Percentiles rank a stretch among this genome's conserved stretches.
These are phyloP conservation scores for Nigrospora sphaerica DNA, from an alignment of 2,329 filamentous ascomycete genomes.

Conservation along the genomic window DNA sequence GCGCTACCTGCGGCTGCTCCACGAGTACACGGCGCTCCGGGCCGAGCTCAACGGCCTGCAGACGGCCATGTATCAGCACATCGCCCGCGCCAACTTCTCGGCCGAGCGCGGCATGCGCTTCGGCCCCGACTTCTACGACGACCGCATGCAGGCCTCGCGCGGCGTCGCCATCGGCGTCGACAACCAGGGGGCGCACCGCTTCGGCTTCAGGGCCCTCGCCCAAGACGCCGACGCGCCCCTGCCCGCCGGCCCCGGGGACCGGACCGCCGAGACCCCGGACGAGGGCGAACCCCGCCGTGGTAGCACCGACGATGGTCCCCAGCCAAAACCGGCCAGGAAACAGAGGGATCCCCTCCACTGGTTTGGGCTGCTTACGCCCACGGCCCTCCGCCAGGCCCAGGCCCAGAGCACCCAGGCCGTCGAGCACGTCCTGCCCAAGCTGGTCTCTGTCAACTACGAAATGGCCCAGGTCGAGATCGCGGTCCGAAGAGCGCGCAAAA, in stretches of 20 bases:
- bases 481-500: conserved; percentile 55
- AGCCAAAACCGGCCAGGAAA: conserved; percentile 7
- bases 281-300: conserved; percentile 1
- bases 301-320: conserved; percentile 1
- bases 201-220: too few relatives aligned
- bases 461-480: conserved; percentile 63
- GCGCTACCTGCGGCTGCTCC: conserved; percentile 57
- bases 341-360: conserved; percentile 48
- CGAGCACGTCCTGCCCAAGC: conserved; percentile 46
- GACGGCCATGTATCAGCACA: conserved; percentile 45
- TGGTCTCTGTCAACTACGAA: conserved; percentile 50
- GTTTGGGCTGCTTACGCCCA: conserved; percentile 49
- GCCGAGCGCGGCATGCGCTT: conserved; percentile 57
- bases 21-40: conserved; percentile 59
- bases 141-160: conserved; percentile 59
- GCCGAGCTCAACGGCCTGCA: conserved; percentile 46
- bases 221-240: too few relatives aligned
- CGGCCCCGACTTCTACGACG: conserved; percentile 65
- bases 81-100: conserved; percentile 71
- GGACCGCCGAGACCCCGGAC: conserved; percentile 2
- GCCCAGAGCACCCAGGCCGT: conserved; percentile 47
- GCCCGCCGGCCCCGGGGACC: not conserved
- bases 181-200: not conserved
- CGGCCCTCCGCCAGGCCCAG: conserved; percentile 52
- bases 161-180: conserved; percentile 26